These are phyloP conservation scores for Linnemannia zychae DNA, from an alignment of 192 early-diverging fungal genomes.

Conservation along the genomic window DNA sequence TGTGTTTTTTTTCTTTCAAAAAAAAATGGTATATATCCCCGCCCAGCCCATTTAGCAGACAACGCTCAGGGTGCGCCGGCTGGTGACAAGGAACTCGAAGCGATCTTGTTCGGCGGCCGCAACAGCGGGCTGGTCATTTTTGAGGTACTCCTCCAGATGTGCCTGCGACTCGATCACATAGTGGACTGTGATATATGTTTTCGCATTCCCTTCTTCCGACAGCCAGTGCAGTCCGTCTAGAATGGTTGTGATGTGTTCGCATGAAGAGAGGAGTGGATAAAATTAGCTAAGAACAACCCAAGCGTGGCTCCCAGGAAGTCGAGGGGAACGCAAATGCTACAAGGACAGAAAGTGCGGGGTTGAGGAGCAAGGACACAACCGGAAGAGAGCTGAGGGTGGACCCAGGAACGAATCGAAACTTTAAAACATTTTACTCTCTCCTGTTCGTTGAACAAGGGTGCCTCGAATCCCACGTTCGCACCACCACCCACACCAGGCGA, in stretches of 20 bases:
- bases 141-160: conserved; percentile 37
- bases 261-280: not conserved
- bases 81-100: conserved; percentile 54
- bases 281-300: not conserved
- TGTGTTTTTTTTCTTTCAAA: too few species aligned
- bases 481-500: not conserved
- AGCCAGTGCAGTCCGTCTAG: conserved; percentile 55
- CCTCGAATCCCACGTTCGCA: not conserved
- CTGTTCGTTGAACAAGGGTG: too few species aligned
- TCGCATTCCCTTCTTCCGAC: conserved; percentile 50
- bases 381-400: not conserved
- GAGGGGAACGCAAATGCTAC: not conserved
- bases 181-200: conserved; percentile 56
- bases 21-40: not conserved
- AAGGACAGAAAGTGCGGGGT: conserved; percentile 27
- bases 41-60: conserved; percentile 31
- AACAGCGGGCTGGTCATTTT: conserved; percentile 35
- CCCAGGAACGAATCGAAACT: conserved; percentile 2
- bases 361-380: not conserved
- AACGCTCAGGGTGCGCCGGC: conserved; percentile 49
- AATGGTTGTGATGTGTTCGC: not conserved
- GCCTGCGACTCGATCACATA: conserved; percentile 50
- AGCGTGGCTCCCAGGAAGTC: not conserved
- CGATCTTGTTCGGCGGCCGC: conserved; percentile 48
- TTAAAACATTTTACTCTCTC: not conserved